These are phyloP conservation scores for Saitozyma sp. DNA, from an alignment of 768 basidiomycete species.

Conservation along the genomic window DNA sequence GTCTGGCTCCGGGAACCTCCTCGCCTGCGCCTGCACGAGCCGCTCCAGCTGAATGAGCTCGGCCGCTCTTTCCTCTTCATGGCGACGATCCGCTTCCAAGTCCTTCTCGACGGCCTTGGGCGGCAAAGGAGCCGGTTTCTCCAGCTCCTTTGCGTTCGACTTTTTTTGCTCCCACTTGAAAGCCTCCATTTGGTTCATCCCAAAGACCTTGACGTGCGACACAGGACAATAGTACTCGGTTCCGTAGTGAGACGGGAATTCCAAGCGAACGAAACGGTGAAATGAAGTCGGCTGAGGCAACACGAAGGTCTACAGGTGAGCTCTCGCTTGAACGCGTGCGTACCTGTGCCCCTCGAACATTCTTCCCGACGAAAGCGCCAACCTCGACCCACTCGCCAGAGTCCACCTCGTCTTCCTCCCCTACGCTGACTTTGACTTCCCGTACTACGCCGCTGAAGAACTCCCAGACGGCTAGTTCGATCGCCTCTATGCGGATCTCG, in stretches of 20 bases:
- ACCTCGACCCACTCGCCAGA: constrained; percentile 63
- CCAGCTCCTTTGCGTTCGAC: constrained; percentile 20
- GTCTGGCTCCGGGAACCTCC: constrained; percentile 3
- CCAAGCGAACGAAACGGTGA: constrained; percentile 89
- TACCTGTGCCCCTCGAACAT: constrained; percentile 86
- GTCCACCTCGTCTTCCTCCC: constrained; percentile 39
- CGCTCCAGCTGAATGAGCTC: constrained; percentile 36
- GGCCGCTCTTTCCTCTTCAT: constrained; percentile 23
- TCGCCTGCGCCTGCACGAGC: constrained; percentile 33
- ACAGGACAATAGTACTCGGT: constrained; percentile 96
- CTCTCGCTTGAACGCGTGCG: constrained; percentile 33
- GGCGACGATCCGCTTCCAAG: constrained; percentile 2
- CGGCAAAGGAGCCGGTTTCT: constrained; percentile 15
- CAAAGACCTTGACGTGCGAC: constrained; percentile 87
- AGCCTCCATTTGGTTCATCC: constrained; percentile 91
- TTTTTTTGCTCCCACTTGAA: constrained; percentile 71
- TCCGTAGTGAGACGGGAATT: constrained; percentile 90
- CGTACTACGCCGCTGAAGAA: constrained; percentile 97
- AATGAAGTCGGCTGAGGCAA: constrained; percentile 58
- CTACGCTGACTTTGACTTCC: constrained; percentile 79
- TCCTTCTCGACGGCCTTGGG: constrained; percentile 10
- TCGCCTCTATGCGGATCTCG: constrained; percentile 92
- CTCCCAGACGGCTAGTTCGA: constrained; percentile 95
- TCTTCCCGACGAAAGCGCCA: constrained; percentile 79
- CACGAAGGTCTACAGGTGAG: constrained; percentile 38